phyloP scores from a whole-genome alignment of 2,329 filamentous ascomycete species.

The Dactylellina drechsleri region DNA sequence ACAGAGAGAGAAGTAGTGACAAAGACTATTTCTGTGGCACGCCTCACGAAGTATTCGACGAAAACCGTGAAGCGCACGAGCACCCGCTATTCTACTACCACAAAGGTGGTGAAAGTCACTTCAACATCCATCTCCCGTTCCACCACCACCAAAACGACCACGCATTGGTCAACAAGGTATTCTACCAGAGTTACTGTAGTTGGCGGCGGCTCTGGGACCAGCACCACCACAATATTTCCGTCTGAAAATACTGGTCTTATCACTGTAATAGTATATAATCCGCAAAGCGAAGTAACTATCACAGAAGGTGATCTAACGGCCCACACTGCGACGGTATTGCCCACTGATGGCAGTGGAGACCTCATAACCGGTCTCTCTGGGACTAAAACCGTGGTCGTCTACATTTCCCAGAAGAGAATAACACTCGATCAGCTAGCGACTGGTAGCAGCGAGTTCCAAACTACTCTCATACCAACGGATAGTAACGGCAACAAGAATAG shows the following conservation, averaged over 20 bases:
- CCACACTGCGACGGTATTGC: not conserved
- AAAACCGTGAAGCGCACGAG: not conserved
- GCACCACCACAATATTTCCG: not conserved
- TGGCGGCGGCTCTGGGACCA: not conserved
- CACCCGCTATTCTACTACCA: not conserved
- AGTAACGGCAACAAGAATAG: not conserved
- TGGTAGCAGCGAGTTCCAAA: not conserved
- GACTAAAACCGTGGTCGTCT: not conserved
- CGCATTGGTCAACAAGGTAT: not conserved
- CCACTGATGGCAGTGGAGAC: not conserved
- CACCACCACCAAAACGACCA: not conserved
- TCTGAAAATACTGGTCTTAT: not conserved
- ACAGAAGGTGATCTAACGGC: not conserved
- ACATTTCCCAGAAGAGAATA: not conserved
- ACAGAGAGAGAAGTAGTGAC: not conserved
- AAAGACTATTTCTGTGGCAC: not conserved
- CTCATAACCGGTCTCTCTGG: not conserved
- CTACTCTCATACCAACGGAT: not conserved
- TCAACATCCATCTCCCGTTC: not conserved
- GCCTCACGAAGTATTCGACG: not conserved
- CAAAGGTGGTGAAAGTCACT: not conserved
- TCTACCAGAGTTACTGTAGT: not conserved
- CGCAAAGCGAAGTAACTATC: not conserved
- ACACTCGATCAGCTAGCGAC: not conserved
- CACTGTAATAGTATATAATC: not conserved